Evolutionary conservation across 371 early-diverging fungal species (phyloP).

Genomic region (Mortierella sp.): DNA sequence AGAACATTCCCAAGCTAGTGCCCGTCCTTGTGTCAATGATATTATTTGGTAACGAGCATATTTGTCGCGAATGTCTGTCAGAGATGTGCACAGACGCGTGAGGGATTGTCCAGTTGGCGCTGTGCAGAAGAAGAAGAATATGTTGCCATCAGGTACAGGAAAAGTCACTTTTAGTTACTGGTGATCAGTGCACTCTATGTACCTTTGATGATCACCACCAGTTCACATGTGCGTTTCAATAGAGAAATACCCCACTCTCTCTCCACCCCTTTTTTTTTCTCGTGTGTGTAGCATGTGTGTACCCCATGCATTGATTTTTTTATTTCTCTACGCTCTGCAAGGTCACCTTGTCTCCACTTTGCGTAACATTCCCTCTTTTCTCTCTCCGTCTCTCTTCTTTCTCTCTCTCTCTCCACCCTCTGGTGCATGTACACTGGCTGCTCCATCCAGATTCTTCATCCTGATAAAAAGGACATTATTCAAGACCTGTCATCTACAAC

Average conservation of each 20-base stretch:
- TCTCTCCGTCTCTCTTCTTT: not conserved
- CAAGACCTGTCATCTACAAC: not conserved
- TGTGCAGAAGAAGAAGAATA: too few relatives aligned
- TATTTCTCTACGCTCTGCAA: not conserved
- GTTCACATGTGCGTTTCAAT: too few relatives aligned
- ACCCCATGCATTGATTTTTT: too few relatives aligned
- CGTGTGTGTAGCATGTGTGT: too few relatives aligned
- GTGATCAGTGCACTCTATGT: too few relatives aligned
- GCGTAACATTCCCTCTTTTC: too few relatives aligned
- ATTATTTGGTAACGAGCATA: too few relatives aligned
- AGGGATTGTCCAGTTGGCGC: not conserved
- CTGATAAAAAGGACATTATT: not conserved
- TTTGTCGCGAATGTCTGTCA: not conserved
- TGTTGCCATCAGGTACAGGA: too few relatives aligned
- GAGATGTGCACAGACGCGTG: not conserved
- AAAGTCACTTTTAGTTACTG: too few relatives aligned
- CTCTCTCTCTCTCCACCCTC: not conserved
- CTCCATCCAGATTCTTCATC: not conserved
- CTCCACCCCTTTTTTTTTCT: too few relatives aligned
- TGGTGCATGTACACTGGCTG: not conserved
- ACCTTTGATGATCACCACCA: too few relatives aligned
- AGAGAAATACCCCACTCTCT: too few relatives aligned
- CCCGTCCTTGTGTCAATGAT: constrained; percentile 25
- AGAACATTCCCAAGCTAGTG: constrained; percentile 26
- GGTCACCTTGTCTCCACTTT: not conserved